Evolutionary conservation across 2,329 filamentous ascomycete genomes (phyloP).

Genomic region (Apiospora rasikravindrae): DNA sequence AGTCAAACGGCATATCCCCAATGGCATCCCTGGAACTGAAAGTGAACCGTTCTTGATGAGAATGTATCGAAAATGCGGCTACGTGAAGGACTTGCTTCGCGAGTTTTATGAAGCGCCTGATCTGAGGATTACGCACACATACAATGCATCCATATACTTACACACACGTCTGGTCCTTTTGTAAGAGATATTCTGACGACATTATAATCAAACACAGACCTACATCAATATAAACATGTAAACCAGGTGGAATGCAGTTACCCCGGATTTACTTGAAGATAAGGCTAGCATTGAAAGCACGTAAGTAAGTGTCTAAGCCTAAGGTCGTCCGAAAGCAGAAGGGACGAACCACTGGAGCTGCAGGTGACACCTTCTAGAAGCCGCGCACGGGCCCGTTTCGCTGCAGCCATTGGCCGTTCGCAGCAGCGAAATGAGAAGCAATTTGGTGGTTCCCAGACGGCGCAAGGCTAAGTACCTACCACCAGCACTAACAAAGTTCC

Average conservation of each 20-base stretch:
- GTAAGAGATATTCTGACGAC: background rate
- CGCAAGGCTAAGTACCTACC: background rate
- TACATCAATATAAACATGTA: background rate
- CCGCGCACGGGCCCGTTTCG: background rate
- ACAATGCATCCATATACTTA: background rate
- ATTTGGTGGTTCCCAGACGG: background rate
- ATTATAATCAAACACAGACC: background rate
- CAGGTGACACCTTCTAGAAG: conserved; percentile 2
- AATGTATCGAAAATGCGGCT: background rate
- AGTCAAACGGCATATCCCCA: background rate
- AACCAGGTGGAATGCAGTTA: background rate
- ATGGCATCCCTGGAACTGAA: background rate
- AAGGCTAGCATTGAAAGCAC: background rate
- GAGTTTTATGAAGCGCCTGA: no score
- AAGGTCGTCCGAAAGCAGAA: background rate
- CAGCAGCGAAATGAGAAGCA: background rate
- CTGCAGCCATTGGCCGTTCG: background rate
- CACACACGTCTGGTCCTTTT: background rate
- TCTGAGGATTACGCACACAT: no score
- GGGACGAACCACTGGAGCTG: background rate
- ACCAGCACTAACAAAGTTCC: background rate
- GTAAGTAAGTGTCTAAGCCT: background rate
- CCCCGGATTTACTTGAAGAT: background rate
- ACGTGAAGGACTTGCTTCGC: background rate
- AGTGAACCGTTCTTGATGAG: no score